These are phyloP conservation scores for Gossypium mustelinum DNA, from an alignment of 345 rosid genomes.

Conservation along the genomic window DNA sequence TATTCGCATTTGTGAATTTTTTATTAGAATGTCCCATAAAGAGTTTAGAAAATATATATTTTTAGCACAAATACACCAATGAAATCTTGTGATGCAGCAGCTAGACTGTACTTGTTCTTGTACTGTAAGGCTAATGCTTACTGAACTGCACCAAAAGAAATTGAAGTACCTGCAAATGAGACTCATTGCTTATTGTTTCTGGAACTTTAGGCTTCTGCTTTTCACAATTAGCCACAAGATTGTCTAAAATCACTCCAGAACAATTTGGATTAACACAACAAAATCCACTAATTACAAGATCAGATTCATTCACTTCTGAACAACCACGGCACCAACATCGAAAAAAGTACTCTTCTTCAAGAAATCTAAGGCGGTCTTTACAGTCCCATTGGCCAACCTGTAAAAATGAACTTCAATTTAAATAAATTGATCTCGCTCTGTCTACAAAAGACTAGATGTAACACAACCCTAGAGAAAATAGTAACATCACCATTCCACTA, in stretches of 20 bases:
- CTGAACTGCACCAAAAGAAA: conserved; percentile 11
- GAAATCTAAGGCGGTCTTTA: conserved; percentile 60
- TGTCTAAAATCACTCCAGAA: conserved; percentile 63
- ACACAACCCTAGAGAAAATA: conserved; percentile 7
- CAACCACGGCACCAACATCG: conserved; percentile 66
- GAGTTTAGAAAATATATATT: too few species aligned
- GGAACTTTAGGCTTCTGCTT: conserved; percentile 35
- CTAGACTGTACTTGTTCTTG: not conserved
- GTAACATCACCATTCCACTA: conserved; percentile 6
- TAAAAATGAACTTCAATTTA: conserved; percentile 14
- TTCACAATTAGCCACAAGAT: conserved; percentile 28
- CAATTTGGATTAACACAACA: conserved; percentile 51
- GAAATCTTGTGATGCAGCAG: not conserved
- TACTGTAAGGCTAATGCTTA: not conserved
- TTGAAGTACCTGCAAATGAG: conserved; percentile 38
- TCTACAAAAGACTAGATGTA: not conserved
- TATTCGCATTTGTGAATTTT: not conserved
- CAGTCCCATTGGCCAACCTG: conserved; percentile 80
- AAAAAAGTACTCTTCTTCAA: conserved; percentile 71
- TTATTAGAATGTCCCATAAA: not conserved
- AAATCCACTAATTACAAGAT: conserved; percentile 65
- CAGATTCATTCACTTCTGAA: conserved; percentile 53
- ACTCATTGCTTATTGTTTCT: conserved; percentile 22
- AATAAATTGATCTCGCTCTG: not conserved
- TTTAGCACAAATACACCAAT: not conserved